Evolutionary conservation across 1,284 basidiomycete genomes (phyloP).

Genomic region (Mycena citricolor): DNA sequence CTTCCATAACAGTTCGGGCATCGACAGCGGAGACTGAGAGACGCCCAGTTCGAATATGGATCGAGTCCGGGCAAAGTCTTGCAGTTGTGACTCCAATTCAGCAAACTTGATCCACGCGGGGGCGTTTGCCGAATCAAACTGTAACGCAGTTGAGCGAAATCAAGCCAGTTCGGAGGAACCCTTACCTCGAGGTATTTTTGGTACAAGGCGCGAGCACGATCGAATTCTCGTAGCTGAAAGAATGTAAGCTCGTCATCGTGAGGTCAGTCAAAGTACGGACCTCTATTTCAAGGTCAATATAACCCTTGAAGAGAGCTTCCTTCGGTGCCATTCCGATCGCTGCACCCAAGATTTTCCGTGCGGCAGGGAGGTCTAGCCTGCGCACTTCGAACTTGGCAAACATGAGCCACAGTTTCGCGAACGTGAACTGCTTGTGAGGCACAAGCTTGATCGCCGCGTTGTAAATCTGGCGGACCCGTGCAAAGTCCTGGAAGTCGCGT

Average conservation of each 20-base stretch:
- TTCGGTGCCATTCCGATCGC: slow-evolving; percentile 97
- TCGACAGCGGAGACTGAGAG: slow-evolving; percentile 87
- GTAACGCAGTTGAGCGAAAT: slow-evolving; percentile 11
- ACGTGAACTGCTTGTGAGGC: slow-evolving; percentile 96
- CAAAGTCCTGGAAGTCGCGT: slow-evolving; percentile 61
- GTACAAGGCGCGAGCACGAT: slow-evolving; percentile 89
- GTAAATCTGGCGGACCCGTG: slow-evolving; percentile 87
- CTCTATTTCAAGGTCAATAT: slow-evolving; percentile 91
- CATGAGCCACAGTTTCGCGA: slow-evolving; percentile 92
- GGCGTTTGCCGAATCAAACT: slow-evolving; percentile 89
- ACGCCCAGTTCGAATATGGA: slow-evolving; percentile 96
- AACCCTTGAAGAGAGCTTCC: slow-evolving; percentile 89
- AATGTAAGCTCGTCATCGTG: slow-evolving; percentile 16
- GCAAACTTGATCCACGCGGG: slow-evolving; percentile 97
- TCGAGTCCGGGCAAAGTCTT: slow-evolving; percentile 89
- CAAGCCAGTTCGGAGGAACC: slow-evolving; percentile 12
- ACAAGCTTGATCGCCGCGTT: slow-evolving; percentile 87
- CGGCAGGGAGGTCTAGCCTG: slow-evolving; percentile 78
- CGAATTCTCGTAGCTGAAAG: slow-evolving; percentile 86
- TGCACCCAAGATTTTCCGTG: slow-evolving; percentile 87
- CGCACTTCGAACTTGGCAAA: slow-evolving; percentile 94
- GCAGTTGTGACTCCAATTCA: slow-evolving; percentile 90
- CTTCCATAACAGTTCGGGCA: slow-evolving; percentile 99
- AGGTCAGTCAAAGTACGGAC: slow-evolving; percentile 38
- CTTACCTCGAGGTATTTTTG: slow-evolving; percentile 90